Evolutionary conservation across 495 filamentous ascomycete species (phyloP), one percentile per base, ranked within the genome.

Genomic region (Neurospora cerealis): DNA sequence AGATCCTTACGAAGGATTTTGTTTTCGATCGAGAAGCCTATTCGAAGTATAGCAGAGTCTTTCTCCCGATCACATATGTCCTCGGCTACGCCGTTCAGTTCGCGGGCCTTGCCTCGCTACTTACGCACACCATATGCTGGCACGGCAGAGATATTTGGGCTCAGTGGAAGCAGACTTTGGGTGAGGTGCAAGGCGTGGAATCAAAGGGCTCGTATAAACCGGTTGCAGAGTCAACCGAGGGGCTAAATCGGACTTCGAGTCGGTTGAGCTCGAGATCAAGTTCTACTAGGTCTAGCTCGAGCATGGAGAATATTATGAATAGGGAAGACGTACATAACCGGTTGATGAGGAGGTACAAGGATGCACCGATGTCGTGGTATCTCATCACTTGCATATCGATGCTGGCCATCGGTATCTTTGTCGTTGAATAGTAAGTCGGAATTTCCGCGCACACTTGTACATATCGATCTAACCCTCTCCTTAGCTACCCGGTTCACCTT

Each of bases 321-420:
- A 82, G 87, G 37, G 92, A 94, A 76, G 92, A 95, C 75, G 89
- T 95, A 4, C 93, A 95, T 77, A 91, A 90, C 76, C 88, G 93
- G 0, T 83, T 96, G 17, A 93, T 96, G 91, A 86, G 85, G 76
- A 84, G 87, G 70, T 92, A 93, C 74, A 86, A 89, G 70, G 92
- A 95, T 80, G 92, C 92, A 0, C 93, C 93, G 3, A 85, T 91
- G 62, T 86, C 85, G 75, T 96, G 93, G 93, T 96, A 96, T 78
- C 80, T 94, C 21, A 32, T 87, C 32, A 91, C 90, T 0, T 92
- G 90, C 73, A 75, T 91, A 2, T 83, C 88, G 24, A 94, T 94
- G 88, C 86, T 89, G 2, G 90, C 89, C 7, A 87, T 94, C 66
- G 89, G 91, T 6, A 92, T 96, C 24, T 95, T 95, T 77, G 88